Evolutionary conservation across 1,284 basidiomycete genomes (phyloP).

Genomic region (Pseudozyma thailandica): DNA sequence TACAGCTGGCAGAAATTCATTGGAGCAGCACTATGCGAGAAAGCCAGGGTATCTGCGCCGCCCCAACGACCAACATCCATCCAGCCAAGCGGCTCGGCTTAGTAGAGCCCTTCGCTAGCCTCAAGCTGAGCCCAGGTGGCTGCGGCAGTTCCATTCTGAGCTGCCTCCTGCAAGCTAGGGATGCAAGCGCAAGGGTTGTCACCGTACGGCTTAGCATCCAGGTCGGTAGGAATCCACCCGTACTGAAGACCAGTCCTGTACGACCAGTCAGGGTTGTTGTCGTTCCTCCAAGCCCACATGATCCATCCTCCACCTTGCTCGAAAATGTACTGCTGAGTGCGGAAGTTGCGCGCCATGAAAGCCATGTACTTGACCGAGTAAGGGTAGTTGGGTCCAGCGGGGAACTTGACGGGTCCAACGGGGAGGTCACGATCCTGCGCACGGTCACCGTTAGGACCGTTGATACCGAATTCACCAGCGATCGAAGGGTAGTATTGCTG

Average conservation of each 20-base stretch:
- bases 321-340: slow-evolving; percentile 75
- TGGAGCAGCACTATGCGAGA: no score
- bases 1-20: neutral
- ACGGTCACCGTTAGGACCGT: slow-evolving; percentile 56
- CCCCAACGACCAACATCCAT: neutral
- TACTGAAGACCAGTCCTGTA: slow-evolving; percentile 64
- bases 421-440: slow-evolving; percentile 48
- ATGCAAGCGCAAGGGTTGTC: slow-evolving; percentile 36
- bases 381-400: slow-evolving; percentile 48
- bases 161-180: slow-evolving; percentile 20
- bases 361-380: slow-evolving; percentile 76
- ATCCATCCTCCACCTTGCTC: slow-evolving; percentile 76
- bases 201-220: slow-evolving; percentile 43
- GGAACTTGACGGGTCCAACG: slow-evolving; percentile 55
- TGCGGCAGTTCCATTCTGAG: slow-evolving; percentile 6
- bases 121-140: slow-evolving; percentile 8
- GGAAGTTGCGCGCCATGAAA: slow-evolving; percentile 84
- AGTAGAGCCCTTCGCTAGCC: slow-evolving; percentile 9
- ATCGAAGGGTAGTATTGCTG: slow-evolving; percentile 58
- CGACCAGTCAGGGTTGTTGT: slow-evolving; percentile 65
- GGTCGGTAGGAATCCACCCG: slow-evolving; percentile 60
- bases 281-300: slow-evolving; percentile 80
- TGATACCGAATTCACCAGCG: slow-evolving; percentile 51
- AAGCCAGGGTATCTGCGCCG: slow-evolving; percentile 13
- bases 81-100: neutral